These are phyloP conservation scores for Tetrahymena borealis DNA, from an alignment of 73 alveolate genomes.

Conservation along the genomic window DNA sequence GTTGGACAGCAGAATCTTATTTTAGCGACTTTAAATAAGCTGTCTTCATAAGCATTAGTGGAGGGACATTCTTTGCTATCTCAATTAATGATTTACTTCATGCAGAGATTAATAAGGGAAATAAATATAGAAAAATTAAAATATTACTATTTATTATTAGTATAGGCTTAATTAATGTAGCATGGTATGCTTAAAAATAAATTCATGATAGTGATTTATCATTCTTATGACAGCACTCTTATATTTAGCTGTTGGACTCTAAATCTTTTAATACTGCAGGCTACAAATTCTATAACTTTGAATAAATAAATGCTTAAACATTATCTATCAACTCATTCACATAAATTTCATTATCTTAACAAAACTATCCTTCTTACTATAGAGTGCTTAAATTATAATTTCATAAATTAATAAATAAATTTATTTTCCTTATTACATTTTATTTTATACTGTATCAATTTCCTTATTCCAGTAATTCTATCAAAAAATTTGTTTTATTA, in stretches of 20 bases:
- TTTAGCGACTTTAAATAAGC: neutral
- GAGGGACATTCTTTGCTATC: neutral
- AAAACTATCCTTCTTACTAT: too few relatives aligned
- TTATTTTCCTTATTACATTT: too few relatives aligned
- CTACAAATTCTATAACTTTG: too few relatives aligned
- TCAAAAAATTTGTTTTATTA: too few relatives aligned
- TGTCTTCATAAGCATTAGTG: neutral
- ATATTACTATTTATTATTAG: neutral
- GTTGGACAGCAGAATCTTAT: neutral
- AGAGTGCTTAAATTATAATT: too few relatives aligned
- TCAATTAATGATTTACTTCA: neutral
- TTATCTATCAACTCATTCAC: too few relatives aligned
- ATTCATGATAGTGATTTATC: neutral
- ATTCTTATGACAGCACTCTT: neutral
- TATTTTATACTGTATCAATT: too few relatives aligned
- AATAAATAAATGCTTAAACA: too few relatives aligned
- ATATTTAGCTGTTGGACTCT: neutral
- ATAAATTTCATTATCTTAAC: too few relatives aligned
- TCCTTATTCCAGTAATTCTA: too few relatives aligned
- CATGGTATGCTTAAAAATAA: neutral
- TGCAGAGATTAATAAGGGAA: neutral
- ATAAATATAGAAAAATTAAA: neutral
- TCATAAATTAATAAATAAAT: too few relatives aligned
- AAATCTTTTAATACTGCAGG: neutral
- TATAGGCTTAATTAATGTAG: neutral